These are phyloP conservation scores for Trichosporon coremiiforme DNA, from an alignment of 1,284 basidiomycete species.

Conservation along the genomic window DNA sequence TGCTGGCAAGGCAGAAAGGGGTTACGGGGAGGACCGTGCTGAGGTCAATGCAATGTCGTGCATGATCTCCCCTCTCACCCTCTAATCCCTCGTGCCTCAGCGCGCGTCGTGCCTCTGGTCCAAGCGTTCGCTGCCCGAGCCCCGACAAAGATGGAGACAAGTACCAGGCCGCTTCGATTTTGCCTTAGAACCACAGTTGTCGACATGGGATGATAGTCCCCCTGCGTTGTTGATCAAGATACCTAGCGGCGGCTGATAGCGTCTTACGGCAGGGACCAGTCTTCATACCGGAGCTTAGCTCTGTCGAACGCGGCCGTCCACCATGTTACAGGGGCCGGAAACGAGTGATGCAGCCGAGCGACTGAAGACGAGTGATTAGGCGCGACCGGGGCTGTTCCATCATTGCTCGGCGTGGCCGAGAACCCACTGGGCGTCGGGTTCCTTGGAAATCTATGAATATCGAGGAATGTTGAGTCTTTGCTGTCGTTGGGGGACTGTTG, in stretches of 20 bases:
- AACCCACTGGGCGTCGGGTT: neutral
- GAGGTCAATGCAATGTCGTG: neutral
- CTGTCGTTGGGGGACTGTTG: neutral
- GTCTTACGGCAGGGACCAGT: too few relatives aligned
- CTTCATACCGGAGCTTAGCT: too few relatives aligned
- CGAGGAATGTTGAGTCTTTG: conserved; percentile 1
- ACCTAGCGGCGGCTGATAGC: too few relatives aligned
- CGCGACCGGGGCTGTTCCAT: too few relatives aligned
- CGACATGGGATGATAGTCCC: too few relatives aligned
- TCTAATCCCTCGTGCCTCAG: neutral
- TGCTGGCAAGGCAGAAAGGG: neutral
- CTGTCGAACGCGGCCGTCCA: too few relatives aligned
- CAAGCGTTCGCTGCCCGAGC: neutral
- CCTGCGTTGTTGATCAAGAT: too few relatives aligned
- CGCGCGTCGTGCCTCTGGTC: neutral
- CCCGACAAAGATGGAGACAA: neutral
- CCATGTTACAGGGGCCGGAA: too few relatives aligned
- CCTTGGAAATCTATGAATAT: conserved; percentile 12
- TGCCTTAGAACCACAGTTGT: too few relatives aligned
- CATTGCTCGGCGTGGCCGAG: too few relatives aligned
- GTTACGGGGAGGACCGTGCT: neutral
- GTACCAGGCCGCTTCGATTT: neutral
- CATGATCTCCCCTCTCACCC: neutral
- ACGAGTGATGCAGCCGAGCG: too few relatives aligned
- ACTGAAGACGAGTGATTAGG: too few relatives aligned